These are phyloP conservation scores for Pelomyxa schiedti DNA, from an alignment of 78 protist species.

Conservation along the genomic window DNA sequence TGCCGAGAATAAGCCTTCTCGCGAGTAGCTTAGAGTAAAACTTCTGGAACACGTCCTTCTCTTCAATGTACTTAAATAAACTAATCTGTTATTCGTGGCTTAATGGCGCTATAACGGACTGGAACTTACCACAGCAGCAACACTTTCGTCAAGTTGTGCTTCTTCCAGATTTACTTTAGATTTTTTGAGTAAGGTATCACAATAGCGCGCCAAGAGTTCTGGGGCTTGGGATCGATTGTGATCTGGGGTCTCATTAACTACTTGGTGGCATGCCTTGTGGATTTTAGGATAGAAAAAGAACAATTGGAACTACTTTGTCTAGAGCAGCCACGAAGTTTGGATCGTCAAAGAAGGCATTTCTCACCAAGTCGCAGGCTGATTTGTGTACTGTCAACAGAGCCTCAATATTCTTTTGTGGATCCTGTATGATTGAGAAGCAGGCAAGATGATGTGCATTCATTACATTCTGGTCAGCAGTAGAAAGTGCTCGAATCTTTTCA, in stretches of 20 bases:
- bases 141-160: constrained; percentile 47
- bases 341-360: constrained; percentile 46
- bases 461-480: constrained; percentile 19
- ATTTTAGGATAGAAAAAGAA: no score
- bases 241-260: constrained; percentile 42
- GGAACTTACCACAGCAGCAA: constrained; percentile 34
- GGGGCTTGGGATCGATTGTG: constrained; percentile 42
- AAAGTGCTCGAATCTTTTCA: constrained; percentile 18
- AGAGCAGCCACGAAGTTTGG: constrained; percentile 43
- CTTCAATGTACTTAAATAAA: constrained; percentile 63
- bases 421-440: constrained; percentile 1
- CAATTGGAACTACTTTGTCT: constrained; percentile 20
- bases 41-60: constrained; percentile 70
- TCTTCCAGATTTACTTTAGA: constrained; percentile 29
- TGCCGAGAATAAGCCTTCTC: constrained; percentile 38
- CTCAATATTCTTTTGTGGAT: constrained; percentile 46
- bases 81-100: constrained; percentile 21
- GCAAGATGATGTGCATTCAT: not conserved
- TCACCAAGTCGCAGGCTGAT: constrained; percentile 25
- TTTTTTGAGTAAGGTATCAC: constrained; percentile 54
- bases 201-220: constrained; percentile 64
- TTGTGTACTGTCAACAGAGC: constrained; percentile 49
- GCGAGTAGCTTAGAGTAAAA: constrained; percentile 56
- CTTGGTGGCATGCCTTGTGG: constrained; percentile 20
- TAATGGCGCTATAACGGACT: not conserved